Percentiles rank a stretch among this genome's conserved stretches.
Evolutionary conservation across 73 alveolate genomes (phyloP).

Genomic region (Durusdinium trenchii): DNA sequence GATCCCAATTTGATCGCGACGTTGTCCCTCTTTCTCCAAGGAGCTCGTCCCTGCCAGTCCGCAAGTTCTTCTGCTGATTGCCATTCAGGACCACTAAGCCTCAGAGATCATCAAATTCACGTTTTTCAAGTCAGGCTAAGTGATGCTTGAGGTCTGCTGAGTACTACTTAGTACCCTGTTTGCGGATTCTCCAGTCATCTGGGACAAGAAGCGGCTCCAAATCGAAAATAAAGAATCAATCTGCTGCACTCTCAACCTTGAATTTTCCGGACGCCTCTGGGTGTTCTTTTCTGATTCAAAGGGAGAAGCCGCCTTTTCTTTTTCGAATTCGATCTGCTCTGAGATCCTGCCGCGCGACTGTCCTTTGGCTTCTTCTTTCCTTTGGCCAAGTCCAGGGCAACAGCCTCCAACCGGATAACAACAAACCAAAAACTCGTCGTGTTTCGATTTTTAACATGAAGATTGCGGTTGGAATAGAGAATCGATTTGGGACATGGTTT

Average conservation of each 20-base stretch:
- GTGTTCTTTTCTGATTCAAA: too few species aligned
- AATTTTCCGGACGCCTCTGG: not conserved
- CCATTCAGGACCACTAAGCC: conserved; percentile 83
- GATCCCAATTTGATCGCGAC: too few species aligned
- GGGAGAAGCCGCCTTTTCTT: too few species aligned
- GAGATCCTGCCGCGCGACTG: conserved; percentile 26
- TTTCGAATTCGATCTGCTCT: too few species aligned
- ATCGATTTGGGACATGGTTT: too few species aligned
- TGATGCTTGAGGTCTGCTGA: too few species aligned
- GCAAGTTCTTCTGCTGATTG: conserved; percentile 82
- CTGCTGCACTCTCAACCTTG: too few species aligned
- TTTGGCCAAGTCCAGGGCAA: conserved; percentile 75
- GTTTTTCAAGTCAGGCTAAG: too few species aligned
- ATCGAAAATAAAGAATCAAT: not conserved
- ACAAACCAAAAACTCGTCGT: not conserved
- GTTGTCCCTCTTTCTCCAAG: not conserved
- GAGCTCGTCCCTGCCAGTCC: conserved; percentile 77
- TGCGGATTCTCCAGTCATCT: too few species aligned
- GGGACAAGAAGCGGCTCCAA: not conserved
- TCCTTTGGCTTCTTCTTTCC: conserved; percentile 65
- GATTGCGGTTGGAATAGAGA: too few species aligned
- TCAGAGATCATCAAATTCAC: too few species aligned
- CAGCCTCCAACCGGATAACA: not conserved
- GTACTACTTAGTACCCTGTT: too few species aligned
- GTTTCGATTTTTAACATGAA: not conserved